Evolutionary conservation across 345 rosid species (phyloP), one percentile per base, ranked within the genome.

Genomic region (Dipteronia dyeriana): DNA sequence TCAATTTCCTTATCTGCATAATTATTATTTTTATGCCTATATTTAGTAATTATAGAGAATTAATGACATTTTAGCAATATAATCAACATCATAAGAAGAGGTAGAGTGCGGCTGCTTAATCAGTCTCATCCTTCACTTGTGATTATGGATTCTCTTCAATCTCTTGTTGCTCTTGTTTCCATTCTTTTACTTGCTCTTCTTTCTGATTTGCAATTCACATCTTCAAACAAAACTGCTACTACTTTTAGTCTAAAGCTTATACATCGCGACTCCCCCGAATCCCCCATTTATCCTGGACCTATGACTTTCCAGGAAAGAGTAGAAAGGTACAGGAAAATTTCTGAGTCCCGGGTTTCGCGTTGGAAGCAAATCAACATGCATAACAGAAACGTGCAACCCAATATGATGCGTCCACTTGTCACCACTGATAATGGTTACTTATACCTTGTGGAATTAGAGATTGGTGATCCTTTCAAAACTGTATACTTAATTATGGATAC

Each of bases 281-380:
- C 70, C 7, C 49, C 62, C 5, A n/a, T 74, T n/a, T 64, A 64
- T 65, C 61, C 62, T 26, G 62, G 70, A 64, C 13, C 10, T 6
- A 19, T 64, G 4, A 63, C 5, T 45, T 13, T 25, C 69, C 29
- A 3, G 0, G 45, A 63, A 16, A 74, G 41, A 61, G 2, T 63
- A 1, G 13, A 64, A n/a, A 38, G 17, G 12, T n/a, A 25, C 39
- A 1, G 29, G 10, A 49, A 26, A 16, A 63, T 64, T 8, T 74
- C 70, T 1, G 45, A 26, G 51, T 7, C 77, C 1, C 4, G 62
- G 9, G 47, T n/a, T 1, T 4, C 6, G 3, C 11, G 49, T 74
- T 16, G 34, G 45, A 13, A 29, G 66, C 2, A 43, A 43, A 31
- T 17, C 56, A 39, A 17, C 7, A 45, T 10, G 20, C 56, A 26